Conservation (phyloP, 2,329 filamentous ascomycete genomes). For the Trichoderma sp. region DNA sequence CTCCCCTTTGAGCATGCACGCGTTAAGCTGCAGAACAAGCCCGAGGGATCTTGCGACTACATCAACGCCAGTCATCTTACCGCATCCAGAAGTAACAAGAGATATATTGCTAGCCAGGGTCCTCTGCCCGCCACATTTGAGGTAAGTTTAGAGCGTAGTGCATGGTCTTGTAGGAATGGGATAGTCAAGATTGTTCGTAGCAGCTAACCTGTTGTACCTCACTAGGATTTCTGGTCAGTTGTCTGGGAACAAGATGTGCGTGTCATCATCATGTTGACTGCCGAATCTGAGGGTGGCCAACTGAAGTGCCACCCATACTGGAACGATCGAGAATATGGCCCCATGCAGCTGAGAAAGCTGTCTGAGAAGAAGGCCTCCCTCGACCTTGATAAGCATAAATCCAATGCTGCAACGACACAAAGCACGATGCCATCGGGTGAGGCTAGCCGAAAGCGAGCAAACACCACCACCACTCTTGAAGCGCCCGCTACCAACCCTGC, state of each 20-base stretch:
- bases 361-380: slow-evolving; percentile 83
- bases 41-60: slow-evolving; percentile 79
- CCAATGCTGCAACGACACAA: slow-evolving; percentile 45
- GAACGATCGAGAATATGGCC: slow-evolving; percentile 77
- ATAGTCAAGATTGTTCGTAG: background rate
- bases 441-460: slow-evolving; percentile 55
- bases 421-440: slow-evolving; percentile 41
- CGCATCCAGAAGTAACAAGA: slow-evolving; percentile 80
- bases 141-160: slow-evolving; percentile 54
- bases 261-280: slow-evolving; percentile 95
- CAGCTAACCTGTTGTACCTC: background rate
- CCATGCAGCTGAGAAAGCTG: slow-evolving; percentile 72
- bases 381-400: slow-evolving; percentile 63
- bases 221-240: slow-evolving; percentile 94
- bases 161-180: background rate
- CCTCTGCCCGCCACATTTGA: slow-evolving; percentile 90
- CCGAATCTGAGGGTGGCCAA: slow-evolving; percentile 89
- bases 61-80: slow-evolving; percentile 91
- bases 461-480: slow-evolving; percentile 55
- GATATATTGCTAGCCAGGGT: slow-evolving; percentile 94
- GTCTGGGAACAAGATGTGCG: slow-evolving; percentile 96
- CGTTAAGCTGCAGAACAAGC: slow-evolving; percentile 74
- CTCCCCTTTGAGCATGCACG: slow-evolving; percentile 93
- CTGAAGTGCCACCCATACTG: slow-evolving; percentile 96
- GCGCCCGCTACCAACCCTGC: slow-evolving; percentile 37